A percentile compares a stretch with the other conserved stretches of the same genome.
These are phyloP conservation scores for Teunomyces tritomae DNA, from an alignment of 805 yeast genomes.

Conservation along the genomic window DNA sequence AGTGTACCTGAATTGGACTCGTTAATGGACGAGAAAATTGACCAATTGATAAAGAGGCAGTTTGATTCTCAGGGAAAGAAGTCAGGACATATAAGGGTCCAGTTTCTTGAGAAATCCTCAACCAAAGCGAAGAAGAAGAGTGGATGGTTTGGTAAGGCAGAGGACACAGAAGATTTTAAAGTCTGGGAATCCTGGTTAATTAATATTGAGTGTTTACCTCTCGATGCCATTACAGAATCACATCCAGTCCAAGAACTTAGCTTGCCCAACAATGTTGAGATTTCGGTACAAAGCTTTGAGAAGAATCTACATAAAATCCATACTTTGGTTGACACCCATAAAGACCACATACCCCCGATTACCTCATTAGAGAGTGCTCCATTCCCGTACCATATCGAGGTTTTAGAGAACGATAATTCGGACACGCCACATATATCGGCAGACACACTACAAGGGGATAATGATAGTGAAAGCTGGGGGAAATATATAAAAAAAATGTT, in stretches of 20 bases:
- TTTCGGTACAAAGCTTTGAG: slow-evolving; percentile 39
- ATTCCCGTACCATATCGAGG: slow-evolving; percentile 47
- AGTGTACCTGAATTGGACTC: slow-evolving; percentile 50
- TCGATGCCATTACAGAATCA: slow-evolving; percentile 12
- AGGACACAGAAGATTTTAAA: slow-evolving; percentile 34
- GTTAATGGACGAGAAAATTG: slow-evolving; percentile 35
- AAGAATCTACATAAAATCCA: slow-evolving; percentile 46
- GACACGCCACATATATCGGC: background rate
- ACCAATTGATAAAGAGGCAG: slow-evolving; percentile 27
- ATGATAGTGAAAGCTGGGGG: slow-evolving; percentile 43
- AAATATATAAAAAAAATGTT: slow-evolving; percentile 25
- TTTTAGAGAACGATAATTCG: slow-evolving; percentile 13
- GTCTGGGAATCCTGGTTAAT: slow-evolving; percentile 76
- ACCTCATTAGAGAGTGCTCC: slow-evolving; percentile 64
- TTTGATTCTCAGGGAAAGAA: slow-evolving; percentile 19
- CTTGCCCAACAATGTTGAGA: slow-evolving; percentile 21
- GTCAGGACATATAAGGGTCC: slow-evolving; percentile 33
- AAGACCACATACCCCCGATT: slow-evolving; percentile 72
- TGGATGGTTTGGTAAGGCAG: slow-evolving; percentile 52
- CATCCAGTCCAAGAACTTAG: slow-evolving; percentile 3
- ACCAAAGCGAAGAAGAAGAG: slow-evolving; percentile 41
- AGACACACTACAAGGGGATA: slow-evolving; percentile 14
- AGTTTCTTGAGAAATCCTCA: slow-evolving; percentile 38
- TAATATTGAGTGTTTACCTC: slow-evolving; percentile 45
- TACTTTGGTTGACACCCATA: slow-evolving; percentile 52